phyloP scores from a whole-genome alignment of 2,329 filamentous ascomycete genomes.

The Alternaria gansuensis region DNA sequence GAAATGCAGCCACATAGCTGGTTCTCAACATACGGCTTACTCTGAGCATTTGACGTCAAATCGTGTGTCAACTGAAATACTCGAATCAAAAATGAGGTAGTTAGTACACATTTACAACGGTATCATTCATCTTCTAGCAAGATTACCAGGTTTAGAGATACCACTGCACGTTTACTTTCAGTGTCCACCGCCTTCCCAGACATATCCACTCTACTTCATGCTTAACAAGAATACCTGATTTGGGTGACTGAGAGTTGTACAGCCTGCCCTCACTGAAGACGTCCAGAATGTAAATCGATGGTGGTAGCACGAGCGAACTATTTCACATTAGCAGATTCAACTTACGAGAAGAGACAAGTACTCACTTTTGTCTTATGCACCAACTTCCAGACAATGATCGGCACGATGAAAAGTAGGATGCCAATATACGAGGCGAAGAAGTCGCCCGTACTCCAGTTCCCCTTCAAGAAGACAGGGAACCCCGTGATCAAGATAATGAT shows the following conservation, averaged over 20 bases:
- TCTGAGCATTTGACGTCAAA: no score
- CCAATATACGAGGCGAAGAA: constrained; percentile 64
- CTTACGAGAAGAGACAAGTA: not conserved
- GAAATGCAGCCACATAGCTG: no score
- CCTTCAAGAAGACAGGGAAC: constrained; percentile 75
- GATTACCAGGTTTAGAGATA: no score
- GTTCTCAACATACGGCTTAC: no score
- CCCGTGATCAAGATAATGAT: constrained; percentile 76
- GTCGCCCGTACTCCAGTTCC: constrained; percentile 63
- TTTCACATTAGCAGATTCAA: not conserved
- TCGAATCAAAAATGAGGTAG: no score
- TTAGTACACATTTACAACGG: no score
- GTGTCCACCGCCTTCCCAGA: not conserved
- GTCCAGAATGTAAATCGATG: not conserved
- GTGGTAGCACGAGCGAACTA: constrained; percentile 1
- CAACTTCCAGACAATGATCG: constrained; percentile 32
- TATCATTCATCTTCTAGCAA: not conserved
- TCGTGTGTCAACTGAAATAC: no score
- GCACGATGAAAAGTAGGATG: constrained; percentile 37
- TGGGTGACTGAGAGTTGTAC: accelerated
- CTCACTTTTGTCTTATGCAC: constrained; percentile 18
- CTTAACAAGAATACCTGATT: no score
- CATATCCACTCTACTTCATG: not conserved
- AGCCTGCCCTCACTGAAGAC: not conserved
- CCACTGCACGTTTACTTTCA: not conserved